phyloP scores from a whole-genome alignment of 495 filamentous ascomycete genomes.

The Tuber indicum region DNA sequence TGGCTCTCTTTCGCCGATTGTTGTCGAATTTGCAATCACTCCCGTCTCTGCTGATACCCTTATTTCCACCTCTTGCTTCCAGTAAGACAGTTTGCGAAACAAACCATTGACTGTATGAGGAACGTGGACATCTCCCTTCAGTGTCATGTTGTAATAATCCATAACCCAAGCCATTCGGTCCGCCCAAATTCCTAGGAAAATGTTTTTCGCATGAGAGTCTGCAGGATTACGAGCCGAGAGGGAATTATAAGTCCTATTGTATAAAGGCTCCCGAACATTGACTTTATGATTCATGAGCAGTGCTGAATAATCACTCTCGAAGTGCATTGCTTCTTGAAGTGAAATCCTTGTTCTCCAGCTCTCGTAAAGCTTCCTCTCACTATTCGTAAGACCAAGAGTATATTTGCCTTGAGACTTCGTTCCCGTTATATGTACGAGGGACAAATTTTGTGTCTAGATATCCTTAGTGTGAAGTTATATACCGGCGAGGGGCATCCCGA shows the following conservation, averaged over 20 bases:
- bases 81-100: constrained; percentile 9
- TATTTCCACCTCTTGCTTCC: constrained; percentile 5
- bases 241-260: background rate
- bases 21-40: background rate
- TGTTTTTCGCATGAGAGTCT: background rate
- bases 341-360: background rate
- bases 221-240: background rate
- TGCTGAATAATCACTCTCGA: background rate
- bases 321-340: background rate
- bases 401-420: background rate
- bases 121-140: background rate
- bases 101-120: background rate
- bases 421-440: background rate
- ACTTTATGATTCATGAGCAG: background rate
- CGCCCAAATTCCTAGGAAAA: background rate
- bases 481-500: background rate
- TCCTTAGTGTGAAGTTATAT: background rate
- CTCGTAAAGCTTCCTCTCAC: background rate
- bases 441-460: constrained; percentile 6
- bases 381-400: background rate
- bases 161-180: background rate
- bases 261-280: background rate
- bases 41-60: background rate
- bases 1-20: background rate
- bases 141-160: background rate